Base-by-base conservation (phyloP, 2,329 filamentous ascomycete genomes). In the Colletotrichum gigasporum region DNA sequence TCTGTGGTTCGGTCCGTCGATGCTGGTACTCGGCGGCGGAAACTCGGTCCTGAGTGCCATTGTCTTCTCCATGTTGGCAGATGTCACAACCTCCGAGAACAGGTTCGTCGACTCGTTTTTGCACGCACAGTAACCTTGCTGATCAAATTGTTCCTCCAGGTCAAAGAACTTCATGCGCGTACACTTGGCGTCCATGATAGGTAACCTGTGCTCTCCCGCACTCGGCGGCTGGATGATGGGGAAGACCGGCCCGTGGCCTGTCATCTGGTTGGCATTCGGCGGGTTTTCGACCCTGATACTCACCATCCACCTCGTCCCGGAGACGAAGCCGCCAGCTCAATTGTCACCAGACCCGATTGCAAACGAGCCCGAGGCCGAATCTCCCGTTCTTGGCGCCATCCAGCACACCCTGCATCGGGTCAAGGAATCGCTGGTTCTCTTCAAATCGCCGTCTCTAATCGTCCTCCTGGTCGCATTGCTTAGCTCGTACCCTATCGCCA, bases 201-300 rank as follows among this genome's bases (percentile, higher is more conserved):
- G 75, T 5, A 74, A 76, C 26, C 63, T 81, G 5, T 58, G 79
- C 28, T 76, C 75, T 3, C 79, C 79, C 0, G 71, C 77, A 1
- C 39, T 80, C 3, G 72, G 78, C 3, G 74, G 75, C 2, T 65
- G 69, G 18, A 70, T 80, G 56, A 80, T 81, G 78, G 53, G 60
- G 10, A 65, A 54, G 12, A 71, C 69, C 0, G 74, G 74, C 5
- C 73, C 73, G 16, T 74, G 72, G 74, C 72, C 72, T 3, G 56
- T 67, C 3, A 39, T 58, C 24, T 55, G 35, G 42, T 4, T 66
- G 18, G 28, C 63, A 2, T 24, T 30, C 2, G 30, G 11, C 39
- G 30, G 37, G 10, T 47, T 57, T 11, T n/a, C 24, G 3, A 47
- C 39, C 4, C 24, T 63, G 12, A n/a, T 72, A 22, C 64, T 73